Evolutionary conservation across 495 filamentous ascomycete species (phyloP).

Genomic region (Parachaetomium inaequale): DNA sequence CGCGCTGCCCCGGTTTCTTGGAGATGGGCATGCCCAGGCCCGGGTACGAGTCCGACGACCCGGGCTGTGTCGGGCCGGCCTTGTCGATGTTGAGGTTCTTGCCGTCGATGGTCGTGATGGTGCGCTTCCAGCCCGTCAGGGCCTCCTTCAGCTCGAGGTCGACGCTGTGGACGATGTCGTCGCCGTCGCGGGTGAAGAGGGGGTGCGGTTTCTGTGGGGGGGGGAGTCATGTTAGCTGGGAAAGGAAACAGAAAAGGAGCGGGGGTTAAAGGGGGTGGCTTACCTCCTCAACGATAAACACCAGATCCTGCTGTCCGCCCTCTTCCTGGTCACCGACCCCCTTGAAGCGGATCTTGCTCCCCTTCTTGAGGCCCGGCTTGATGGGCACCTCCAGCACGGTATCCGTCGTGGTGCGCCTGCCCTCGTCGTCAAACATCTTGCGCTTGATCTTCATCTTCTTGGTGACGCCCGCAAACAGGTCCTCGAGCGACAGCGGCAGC

Average conservation of each 20-base stretch:
- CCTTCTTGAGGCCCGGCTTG: slow-evolving; percentile 90
- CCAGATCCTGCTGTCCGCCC: slow-evolving; percentile 93
- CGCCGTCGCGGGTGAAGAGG: slow-evolving; percentile 76
- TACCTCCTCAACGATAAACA: slow-evolving; percentile 93
- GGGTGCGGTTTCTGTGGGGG: slow-evolving; percentile 70
- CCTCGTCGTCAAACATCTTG: slow-evolving; percentile 83
- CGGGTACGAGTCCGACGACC: slow-evolving; percentile 75
- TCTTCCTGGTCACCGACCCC: slow-evolving; percentile 96
- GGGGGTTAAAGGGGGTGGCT: slow-evolving; percentile 25
- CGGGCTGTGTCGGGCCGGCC: slow-evolving; percentile 78
- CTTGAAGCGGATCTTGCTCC: slow-evolving; percentile 96
- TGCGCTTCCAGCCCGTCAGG: slow-evolving; percentile 89
- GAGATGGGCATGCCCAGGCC: slow-evolving; percentile 85
- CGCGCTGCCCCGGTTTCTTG: slow-evolving; percentile 78
- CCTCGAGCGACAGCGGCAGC: slow-evolving; percentile 76
- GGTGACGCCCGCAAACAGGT: slow-evolving; percentile 74
- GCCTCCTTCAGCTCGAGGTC: slow-evolving; percentile 91
- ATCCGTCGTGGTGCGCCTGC: slow-evolving; percentile 80
- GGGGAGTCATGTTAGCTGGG: neutral
- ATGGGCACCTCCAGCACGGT: slow-evolving; percentile 89
- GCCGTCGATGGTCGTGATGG: slow-evolving; percentile 88
- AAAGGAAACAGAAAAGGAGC: neutral
- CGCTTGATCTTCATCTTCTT: slow-evolving; percentile 98
- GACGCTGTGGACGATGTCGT: slow-evolving; percentile 73
- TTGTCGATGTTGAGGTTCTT: slow-evolving; percentile 73